A percentile compares a stretch with the other conserved stretches of the same genome.
phyloP scores from a whole-genome alignment of 768 basidiomycete species.

The Podaxis sp. region DNA sequence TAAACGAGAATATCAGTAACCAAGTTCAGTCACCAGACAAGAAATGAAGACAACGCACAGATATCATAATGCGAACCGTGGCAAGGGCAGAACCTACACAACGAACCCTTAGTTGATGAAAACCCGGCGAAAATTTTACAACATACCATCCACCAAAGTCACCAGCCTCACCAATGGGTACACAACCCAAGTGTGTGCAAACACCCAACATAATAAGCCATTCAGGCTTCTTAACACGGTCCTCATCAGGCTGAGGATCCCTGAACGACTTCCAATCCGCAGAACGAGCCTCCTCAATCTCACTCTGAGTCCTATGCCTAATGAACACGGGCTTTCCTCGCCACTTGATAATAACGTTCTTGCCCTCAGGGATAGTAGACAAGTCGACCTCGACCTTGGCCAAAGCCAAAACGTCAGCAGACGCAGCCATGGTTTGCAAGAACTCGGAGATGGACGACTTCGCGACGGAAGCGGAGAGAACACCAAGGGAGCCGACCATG shows the following conservation, averaged over 20 bases:
- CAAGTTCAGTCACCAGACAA: constrained; percentile 8
- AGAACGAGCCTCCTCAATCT: constrained; percentile 90
- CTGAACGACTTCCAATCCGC: constrained; percentile 85
- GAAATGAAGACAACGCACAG: constrained; percentile 48
- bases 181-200: constrained; percentile 98
- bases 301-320: constrained; percentile 87
- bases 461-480: constrained; percentile 91
- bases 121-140: background rate
- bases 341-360: constrained; percentile 98
- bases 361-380: constrained; percentile 88
- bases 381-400: constrained; percentile 98
- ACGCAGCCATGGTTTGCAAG: constrained; percentile 93
- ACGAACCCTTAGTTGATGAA: constrained; percentile 3
- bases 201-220: constrained; percentile 94
- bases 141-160: constrained; percentile 96
- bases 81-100: constrained; percentile 88
- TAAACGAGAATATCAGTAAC: constrained; percentile 28
- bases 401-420: constrained; percentile 95
- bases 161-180: constrained; percentile 96
- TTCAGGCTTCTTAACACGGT: constrained; percentile 89
- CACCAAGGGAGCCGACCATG: constrained; percentile 89
- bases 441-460: constrained; percentile 95
- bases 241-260: constrained; percentile 91
- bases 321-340: constrained; percentile 99
- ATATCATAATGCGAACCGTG: constrained; percentile 99